Evolutionary conservation across 257 asterid genomes (phyloP).

Genomic region (Plantago major): DNA sequence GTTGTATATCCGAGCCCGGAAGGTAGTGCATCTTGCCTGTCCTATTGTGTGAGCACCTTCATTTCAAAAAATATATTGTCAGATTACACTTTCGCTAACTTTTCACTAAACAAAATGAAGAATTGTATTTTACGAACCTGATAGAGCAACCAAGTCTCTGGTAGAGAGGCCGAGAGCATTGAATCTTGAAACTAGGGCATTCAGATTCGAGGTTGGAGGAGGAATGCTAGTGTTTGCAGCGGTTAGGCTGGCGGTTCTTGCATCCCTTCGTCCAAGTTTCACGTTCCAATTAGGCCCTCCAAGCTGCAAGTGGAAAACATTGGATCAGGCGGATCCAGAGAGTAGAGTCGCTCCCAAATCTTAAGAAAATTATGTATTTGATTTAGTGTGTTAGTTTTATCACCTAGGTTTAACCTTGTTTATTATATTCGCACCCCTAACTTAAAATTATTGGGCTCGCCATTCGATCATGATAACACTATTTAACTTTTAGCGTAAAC

Average conservation of each 20-base stretch:
- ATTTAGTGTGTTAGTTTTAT: no score
- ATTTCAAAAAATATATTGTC: neutral
- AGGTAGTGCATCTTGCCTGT: slow-evolving; percentile 76
- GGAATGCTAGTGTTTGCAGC: slow-evolving; percentile 83
- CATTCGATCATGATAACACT: neutral
- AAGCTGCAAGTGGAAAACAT: slow-evolving; percentile 34
- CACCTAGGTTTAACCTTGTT: neutral
- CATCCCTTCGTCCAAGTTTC: slow-evolving; percentile 76
- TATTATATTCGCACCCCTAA: neutral
- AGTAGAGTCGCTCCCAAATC: no score
- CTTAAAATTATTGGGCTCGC: neutral
- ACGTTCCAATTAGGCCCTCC: slow-evolving; percentile 80
- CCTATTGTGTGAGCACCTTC: slow-evolving; percentile 89
- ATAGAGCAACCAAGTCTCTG: slow-evolving; percentile 69
- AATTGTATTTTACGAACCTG: slow-evolving; percentile 35
- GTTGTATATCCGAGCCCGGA: slow-evolving; percentile 74
- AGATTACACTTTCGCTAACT: neutral
- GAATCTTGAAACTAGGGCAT: slow-evolving; percentile 55
- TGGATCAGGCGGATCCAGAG: no score
- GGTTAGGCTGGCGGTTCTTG: slow-evolving; percentile 64
- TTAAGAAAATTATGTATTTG: no score
- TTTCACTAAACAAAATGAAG: neutral
- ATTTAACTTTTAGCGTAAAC: no score
- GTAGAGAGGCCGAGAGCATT: slow-evolving; percentile 64
- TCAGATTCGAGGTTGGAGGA: slow-evolving; percentile 77